Percentiles rank a stretch among this genome's conserved stretches.
These are phyloP conservation scores for Pseudoturritis turrita DNA, from an alignment of 345 rosid genomes.

Conservation along the genomic window DNA sequence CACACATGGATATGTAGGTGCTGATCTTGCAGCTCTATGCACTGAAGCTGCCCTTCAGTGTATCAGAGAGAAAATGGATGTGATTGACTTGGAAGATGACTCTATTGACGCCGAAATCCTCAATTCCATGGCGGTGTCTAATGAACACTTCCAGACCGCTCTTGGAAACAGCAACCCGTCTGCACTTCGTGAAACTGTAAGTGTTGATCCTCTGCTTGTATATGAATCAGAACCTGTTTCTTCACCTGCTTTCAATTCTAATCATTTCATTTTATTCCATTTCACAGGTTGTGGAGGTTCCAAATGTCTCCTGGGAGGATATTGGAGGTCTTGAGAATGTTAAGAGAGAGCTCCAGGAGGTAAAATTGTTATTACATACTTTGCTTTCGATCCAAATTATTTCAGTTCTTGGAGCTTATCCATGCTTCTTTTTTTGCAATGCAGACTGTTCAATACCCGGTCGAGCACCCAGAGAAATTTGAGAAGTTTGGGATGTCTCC, in stretches of 20 bases:
- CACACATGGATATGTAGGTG: constrained; percentile 98
- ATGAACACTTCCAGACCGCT: constrained; percentile 93
- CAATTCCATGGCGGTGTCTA: constrained; percentile 86
- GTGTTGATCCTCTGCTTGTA: constrained; percentile 19
- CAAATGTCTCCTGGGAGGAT: constrained; percentile 86
- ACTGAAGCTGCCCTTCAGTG: constrained; percentile 99
- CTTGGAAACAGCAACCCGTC: constrained; percentile 88
- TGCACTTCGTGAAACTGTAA: constrained; percentile 78
- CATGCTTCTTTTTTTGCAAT: background rate
- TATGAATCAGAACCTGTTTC: background rate
- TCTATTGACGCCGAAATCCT: constrained; percentile 89
- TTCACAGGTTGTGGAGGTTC: constrained; percentile 92
- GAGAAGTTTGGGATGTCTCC: constrained; percentile 98
- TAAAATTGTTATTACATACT: constrained; percentile 7
- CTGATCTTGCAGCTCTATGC: constrained; percentile 95
- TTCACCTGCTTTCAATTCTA: background rate
- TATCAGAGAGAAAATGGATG: constrained; percentile 97
- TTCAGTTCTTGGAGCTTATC: background rate
- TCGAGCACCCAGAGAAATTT: constrained; percentile 97
- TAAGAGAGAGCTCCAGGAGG: constrained; percentile 97
- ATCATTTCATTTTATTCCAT: background rate
- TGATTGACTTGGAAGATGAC: constrained; percentile 95
- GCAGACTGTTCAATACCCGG: constrained; percentile 98
- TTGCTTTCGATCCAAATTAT: background rate
- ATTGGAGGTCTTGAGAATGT: constrained; percentile 95